Percentiles rank a stretch among this genome's conserved stretches.
phyloP scores from a whole-genome alignment of 192 early-diverging fungal genomes.

The Backusella sp. region DNA sequence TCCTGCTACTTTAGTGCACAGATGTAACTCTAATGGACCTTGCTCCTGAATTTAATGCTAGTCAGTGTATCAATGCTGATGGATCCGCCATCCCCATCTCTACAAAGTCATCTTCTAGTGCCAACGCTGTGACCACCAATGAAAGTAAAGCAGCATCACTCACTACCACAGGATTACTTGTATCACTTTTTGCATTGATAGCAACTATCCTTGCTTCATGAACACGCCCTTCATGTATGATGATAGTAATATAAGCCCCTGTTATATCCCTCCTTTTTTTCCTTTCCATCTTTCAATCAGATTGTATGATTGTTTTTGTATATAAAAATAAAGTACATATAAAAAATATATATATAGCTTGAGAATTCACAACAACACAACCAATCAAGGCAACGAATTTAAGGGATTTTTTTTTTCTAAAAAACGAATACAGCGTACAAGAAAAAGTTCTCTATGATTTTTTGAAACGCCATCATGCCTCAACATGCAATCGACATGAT shows the following conservation, averaged over 20 bases:
- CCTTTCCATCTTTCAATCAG: not conserved
- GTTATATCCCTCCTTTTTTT: not conserved
- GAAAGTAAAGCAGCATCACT: not conserved
- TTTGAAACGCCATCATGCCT: not conserved
- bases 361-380: not conserved
- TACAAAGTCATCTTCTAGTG: not conserved
- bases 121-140: not conserved
- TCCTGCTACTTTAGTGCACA: constrained; percentile 16
- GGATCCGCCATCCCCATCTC: constrained; percentile 9
- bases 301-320: not conserved
- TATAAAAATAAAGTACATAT: not conserved
- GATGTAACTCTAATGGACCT: constrained; percentile 18
- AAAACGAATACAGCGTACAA: not conserved
- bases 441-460: not conserved
- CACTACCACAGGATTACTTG: not conserved
- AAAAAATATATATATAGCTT: not conserved
- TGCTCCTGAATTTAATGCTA: constrained; percentile 14
- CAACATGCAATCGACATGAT: not conserved
- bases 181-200: not conserved
- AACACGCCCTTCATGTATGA: not conserved
- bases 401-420: not conserved
- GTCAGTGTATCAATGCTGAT: constrained; percentile 24
- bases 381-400: not conserved
- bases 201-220: not conserved
- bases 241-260: not conserved